A percentile compares a stretch with the other conserved stretches of the same genome.
Evolutionary conservation across 78 protist species (phyloP).

Genomic region (Goniomonas avonlea): DNA sequence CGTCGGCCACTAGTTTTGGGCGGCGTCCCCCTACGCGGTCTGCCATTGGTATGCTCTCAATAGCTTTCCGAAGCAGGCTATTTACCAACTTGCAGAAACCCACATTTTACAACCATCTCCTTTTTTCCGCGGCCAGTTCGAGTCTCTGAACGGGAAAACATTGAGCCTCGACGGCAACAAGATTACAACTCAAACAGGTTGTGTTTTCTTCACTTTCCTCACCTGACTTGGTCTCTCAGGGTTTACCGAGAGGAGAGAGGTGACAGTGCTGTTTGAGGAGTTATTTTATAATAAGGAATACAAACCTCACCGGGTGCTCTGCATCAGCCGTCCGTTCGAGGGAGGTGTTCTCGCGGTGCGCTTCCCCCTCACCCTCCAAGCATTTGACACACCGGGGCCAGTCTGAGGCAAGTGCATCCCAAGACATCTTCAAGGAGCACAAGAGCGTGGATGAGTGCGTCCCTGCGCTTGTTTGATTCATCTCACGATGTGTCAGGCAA

Average conservation of each 20-base stretch:
- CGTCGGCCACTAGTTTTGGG: not conserved
- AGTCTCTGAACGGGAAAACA: not conserved
- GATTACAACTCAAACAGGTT: not conserved
- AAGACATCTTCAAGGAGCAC: too few species aligned
- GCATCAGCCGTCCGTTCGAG: not conserved
- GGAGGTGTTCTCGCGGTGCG: not conserved
- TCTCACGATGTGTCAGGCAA: too few species aligned
- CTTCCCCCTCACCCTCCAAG: too few species aligned
- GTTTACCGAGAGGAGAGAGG: not conserved
- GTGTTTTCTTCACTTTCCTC: not conserved
- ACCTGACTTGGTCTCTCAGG: not conserved
- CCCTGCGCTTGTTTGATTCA: too few species aligned
- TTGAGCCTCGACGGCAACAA: not conserved
- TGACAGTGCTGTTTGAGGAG: slow-evolving; percentile 14
- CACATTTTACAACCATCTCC: not conserved
- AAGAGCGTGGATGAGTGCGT: too few species aligned
- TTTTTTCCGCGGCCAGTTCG: slow-evolving; percentile 2
- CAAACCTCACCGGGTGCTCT: slow-evolving; percentile 17
- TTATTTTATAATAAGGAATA: not conserved
- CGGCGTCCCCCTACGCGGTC: not conserved
- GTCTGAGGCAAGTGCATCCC: too few species aligned
- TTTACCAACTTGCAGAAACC: not conserved
- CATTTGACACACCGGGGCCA: too few species aligned
- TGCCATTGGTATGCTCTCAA: not conserved
- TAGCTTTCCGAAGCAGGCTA: too few species aligned